phyloP scores from a whole-genome alignment of 768 basidiomycete genomes.

The Serpula lacrymans region DNA sequence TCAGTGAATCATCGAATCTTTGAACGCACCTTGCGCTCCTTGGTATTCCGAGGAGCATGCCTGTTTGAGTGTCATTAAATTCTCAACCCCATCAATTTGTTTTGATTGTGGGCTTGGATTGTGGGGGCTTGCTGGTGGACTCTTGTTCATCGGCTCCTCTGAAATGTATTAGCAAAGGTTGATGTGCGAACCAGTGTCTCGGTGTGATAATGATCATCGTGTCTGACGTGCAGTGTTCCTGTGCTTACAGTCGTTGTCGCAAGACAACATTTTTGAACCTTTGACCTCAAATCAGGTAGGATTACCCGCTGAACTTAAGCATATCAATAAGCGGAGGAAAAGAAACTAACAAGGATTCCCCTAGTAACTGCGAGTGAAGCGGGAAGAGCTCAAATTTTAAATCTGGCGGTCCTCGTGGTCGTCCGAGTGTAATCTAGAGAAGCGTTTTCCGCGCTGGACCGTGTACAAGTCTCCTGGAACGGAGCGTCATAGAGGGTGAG shows the following conservation, averaged over 20 bases:
- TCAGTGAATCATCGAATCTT: constrained; percentile 83
- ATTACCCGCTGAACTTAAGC: constrained; percentile 86
- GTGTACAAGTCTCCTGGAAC: constrained; percentile 79
- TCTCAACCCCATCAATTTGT: constrained; percentile 51
- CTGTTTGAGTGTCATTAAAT: constrained; percentile 73
- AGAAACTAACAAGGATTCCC: constrained; percentile 90
- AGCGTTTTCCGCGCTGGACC: constrained; percentile 67
- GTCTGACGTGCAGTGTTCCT: neutral
- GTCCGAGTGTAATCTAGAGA: constrained; percentile 80
- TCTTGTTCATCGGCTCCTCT: constrained; percentile 25
- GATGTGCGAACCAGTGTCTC: no score
- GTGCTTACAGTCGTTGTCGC: constrained; percentile 1
- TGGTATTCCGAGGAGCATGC: constrained; percentile 73
- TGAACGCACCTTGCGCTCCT: constrained; percentile 77
- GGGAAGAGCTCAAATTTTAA: constrained; percentile 83
- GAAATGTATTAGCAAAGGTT: no score
- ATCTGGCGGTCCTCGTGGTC: constrained; percentile 57
- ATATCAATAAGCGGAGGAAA: constrained; percentile 90
- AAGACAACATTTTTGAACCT: constrained; percentile 10
- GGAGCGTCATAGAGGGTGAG: constrained; percentile 78
- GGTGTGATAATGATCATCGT: constrained; percentile 54
- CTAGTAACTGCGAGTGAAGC: constrained; percentile 85
- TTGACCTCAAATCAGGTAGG: constrained; percentile 81
- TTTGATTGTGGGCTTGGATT: constrained; percentile 36
- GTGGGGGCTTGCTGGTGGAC: constrained; percentile 37